Evolutionary conservation across 352 stramenopile species (phyloP), one percentile per base, ranked within the genome.

Genomic region (Phytophthora niederhauseri): DNA sequence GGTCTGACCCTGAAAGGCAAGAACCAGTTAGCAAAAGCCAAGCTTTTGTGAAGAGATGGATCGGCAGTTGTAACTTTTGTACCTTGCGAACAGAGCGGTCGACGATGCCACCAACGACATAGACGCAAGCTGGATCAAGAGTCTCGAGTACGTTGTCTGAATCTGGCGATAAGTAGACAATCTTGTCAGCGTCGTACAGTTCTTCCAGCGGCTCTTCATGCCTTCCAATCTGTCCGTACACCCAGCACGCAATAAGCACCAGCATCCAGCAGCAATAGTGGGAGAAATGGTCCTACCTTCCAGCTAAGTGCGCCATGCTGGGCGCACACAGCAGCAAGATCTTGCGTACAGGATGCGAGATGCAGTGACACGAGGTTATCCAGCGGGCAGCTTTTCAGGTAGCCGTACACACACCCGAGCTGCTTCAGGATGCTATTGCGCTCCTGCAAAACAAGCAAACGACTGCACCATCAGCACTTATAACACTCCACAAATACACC

Each of bases 81-180:
- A 74, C 67, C 61, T 74, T 74, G 50, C 67, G 86, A 46, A 94
- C 87, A 2, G 90, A 92, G 20, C 89, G 86, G 48, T 97, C 90
- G 26, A 94, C 85, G 57, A 97, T 95, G 24, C 86, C 90, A 26
- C 89, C 89, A 43, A 97, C 69, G 43, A 96, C 78, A 66, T 97
- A 96, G 8, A 93, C 77, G 7, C 52, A 69, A 15, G 56, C 38
- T 19, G 74, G 67, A 57, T 94, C 73, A 5, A 97, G 36, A 4
- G 70, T 48, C 1, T 72, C 45, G 0, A 97, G 78, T 5, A 92
- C 73, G 20, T 92, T 79, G 0, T 82, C 64, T n/a, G 89, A 87
- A 58, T 97, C 91, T 4, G 91, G 90, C 0, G 88, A 95, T 17
- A 97, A 61, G 54, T 96, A 95, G 7, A 97, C 65, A 31, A 97